Base-by-base conservation (phyloP, 1,284 basidiomycete genomes). In the Chalciporus piperatoides region DNA sequence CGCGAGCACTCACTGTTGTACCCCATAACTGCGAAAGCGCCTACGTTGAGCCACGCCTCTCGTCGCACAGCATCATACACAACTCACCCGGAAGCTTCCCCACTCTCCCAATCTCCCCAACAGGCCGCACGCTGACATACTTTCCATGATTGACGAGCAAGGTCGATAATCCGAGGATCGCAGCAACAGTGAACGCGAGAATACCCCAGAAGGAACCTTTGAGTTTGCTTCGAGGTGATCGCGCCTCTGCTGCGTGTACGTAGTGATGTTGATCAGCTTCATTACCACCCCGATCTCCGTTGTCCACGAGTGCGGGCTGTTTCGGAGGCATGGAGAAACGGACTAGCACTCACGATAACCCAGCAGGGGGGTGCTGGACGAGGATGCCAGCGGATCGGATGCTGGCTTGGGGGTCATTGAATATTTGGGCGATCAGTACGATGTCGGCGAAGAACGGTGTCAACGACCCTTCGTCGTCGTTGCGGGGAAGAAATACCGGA, bases 61-160 rank as follows among this genome's bases (percentile, higher is more conserved):
- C 15, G 30, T 36, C 25, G 23, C 8, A 17, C 21, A 19, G 15
- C 33, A 17, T 32, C 11, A 23, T 11, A 41, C 24, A 27, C 10
- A 33, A 33, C 62, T 59, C 51, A 68, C 62, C 62, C 40, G 62
- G 62, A 45, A 64, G 65, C 44, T 57, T 64, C 19, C 61, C 62
- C 1, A 68, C 30, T 43, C 48, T 56, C 41, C 59, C 37, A 10
- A 53, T 25, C 38, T 48, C 47, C 25, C 12, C 32, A 30, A 40
- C 27, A 41, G 33, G 8, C 40, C 12, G 41, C 1, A 12, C n/a
- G n/a, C n/a, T n/a, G n/a, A n/a, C 51, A 42, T 49, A 4, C 23
- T 39, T 50, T 39, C 27, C 17, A 32, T 42, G 51, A 21, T 53
- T 51, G 36, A 43, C n/a, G 21, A 65, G 15, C 19, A 57, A 38